Evolutionary conservation across 345 rosid genomes (phyloP), one percentile per base, ranked within the genome.

Genomic region (Eucalyptus polybractea): DNA sequence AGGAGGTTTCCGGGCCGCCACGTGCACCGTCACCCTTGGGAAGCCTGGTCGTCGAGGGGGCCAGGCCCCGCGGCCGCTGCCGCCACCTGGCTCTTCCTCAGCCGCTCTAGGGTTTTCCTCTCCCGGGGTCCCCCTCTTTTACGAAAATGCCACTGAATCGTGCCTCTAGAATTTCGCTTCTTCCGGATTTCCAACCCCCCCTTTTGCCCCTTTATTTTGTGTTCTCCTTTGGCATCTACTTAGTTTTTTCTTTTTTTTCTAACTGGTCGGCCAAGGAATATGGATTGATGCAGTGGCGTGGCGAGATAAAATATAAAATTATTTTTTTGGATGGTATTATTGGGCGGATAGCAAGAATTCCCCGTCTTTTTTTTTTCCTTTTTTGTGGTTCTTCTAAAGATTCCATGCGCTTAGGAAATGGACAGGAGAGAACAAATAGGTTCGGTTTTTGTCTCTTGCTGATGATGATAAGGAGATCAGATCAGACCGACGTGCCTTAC

Each of bases 41-140:
- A 31, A 17, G 13, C 24, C 25, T 44, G 11, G 89, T 67, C 45
- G 24, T 27, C 2, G 33, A n/a, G 12, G n/a, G 42, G 3, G 29
- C 19, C 15, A 24, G 54, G 27, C 7, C 5, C 56, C 17, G 49
- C 22, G 51, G 21, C 50, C 24, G 86, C 37, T 14, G 86, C 51
- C 27, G 54, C 87, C 89, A 76, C 80, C 58, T 56, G 87, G 88
- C 86, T 11, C 10, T 37, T 4, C 8, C 50, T 49, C 27, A 42
- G 87, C 83, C 81, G 90, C 50, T 33, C 37, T 89, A 86, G 88
- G 90, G 90, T 89, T 89, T 89, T 56, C 31, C 69, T 13, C 69
- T 25, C 69, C 31, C 69, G 31, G 33, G 31, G 69, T 6, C 33
- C 33, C 8, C 31, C 2, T 29, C 27, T 27, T 60, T 60, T 47